A percentile compares a stretch with the other conserved stretches of the same genome.
Evolutionary conservation across 2,329 filamentous ascomycete species (phyloP).

Genomic region (Dothideomycetes sp.): DNA sequence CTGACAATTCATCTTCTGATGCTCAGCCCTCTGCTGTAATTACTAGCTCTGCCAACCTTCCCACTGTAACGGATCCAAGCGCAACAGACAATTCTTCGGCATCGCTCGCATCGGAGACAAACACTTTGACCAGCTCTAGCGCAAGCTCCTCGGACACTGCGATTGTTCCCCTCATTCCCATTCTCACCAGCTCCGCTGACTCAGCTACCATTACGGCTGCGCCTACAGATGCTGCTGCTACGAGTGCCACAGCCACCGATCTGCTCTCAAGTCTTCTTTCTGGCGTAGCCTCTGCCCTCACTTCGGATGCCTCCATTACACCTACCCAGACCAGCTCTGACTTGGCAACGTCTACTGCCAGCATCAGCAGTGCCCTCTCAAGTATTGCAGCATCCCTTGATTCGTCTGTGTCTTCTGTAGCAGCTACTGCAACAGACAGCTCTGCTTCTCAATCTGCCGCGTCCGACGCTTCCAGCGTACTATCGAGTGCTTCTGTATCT

Average conservation of each 20-base stretch:
- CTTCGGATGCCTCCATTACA: constrained; percentile 10
- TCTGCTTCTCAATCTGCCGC: constrained; percentile 16
- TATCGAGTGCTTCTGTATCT: constrained; percentile 19
- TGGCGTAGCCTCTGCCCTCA: constrained; percentile 13
- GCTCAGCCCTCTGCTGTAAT: no score
- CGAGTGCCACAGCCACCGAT: constrained; percentile 5
- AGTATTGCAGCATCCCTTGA: constrained; percentile 18
- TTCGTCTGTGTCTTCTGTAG: constrained; percentile 17
- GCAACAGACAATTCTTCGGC: not conserved
- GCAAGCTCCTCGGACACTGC: constrained; percentile 3
- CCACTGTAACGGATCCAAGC: no score
- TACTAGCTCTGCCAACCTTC: no score
- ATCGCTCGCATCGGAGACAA: not conserved
- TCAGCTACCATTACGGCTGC: not conserved
- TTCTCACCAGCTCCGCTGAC: constrained; percentile 1
- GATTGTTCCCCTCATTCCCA: constrained; percentile 1
- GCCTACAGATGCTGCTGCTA: not conserved
- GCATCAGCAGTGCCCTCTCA: constrained; percentile 12
- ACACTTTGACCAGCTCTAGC: not conserved
- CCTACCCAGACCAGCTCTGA: constrained; percentile 9
- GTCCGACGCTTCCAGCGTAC: constrained; percentile 18
- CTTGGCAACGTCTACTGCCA: constrained; percentile 10
- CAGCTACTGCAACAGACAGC: constrained; percentile 18
- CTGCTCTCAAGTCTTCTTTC: constrained; percentile 13
- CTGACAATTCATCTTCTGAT: no score